These are phyloP conservation scores for Miscanthus sacchariflorus DNA, from an alignment of 202 grass and related monocot genomes.

Conservation along the genomic window DNA sequence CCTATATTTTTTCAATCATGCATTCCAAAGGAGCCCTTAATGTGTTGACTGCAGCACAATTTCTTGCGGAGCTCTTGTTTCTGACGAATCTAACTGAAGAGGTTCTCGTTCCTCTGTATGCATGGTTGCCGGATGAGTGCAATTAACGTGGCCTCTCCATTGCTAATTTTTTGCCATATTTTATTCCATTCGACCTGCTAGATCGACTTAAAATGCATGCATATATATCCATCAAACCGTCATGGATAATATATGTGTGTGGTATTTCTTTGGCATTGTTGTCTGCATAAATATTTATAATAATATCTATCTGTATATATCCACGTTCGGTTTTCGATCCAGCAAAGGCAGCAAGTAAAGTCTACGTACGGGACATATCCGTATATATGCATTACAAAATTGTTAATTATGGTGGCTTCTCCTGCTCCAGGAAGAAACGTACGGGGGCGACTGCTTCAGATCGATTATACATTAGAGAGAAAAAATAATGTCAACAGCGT, in stretches of 20 bases:
- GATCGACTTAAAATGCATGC: not conserved
- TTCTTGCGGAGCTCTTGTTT: constrained; percentile 21
- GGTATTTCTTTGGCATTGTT: not conserved
- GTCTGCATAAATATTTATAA: constrained; percentile 7
- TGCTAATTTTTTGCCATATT: not conserved
- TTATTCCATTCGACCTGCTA: not conserved
- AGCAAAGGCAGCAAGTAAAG: constrained; percentile 12
- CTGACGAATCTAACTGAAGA: constrained; percentile 22
- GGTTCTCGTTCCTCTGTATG: constrained; percentile 41
- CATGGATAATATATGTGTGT: not conserved
- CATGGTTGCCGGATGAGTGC: constrained; percentile 31
- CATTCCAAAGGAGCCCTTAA: not conserved
- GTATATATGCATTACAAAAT: constrained; percentile 22
- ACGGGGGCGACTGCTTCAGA: not conserved
- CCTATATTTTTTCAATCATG: no score
- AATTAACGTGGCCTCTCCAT: constrained; percentile 28
- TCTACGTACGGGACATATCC: constrained; percentile 9
- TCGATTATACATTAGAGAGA: not conserved
- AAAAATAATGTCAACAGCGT: constrained; percentile 23
- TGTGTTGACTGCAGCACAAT: constrained; percentile 33
- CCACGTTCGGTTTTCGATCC: constrained; percentile 46
- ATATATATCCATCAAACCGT: not conserved
- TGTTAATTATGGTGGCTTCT: constrained; percentile 42
- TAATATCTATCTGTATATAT: not conserved
- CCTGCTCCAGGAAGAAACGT: constrained; percentile 14